Conservation (phyloP, 2,329 filamentous ascomycete genomes). For the Aspergillus fumigatiaffinis region DNA sequence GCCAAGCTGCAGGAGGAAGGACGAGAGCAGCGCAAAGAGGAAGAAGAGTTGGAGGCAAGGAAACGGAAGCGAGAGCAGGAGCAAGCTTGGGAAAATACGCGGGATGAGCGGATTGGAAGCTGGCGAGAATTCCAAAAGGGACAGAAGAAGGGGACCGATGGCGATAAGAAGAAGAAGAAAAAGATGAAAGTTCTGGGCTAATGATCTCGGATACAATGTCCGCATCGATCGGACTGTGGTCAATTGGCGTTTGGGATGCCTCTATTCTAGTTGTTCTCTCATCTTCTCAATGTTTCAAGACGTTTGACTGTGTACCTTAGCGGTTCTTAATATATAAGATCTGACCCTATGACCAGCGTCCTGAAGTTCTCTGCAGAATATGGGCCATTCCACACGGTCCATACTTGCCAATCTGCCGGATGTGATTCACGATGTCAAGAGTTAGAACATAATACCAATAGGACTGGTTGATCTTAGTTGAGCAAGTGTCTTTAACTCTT, state of each 20-base stretch:
- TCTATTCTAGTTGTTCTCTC: background rate
- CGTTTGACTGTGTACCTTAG: background rate
- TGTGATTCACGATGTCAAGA: no score
- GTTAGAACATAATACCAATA: background rate
- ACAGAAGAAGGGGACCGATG: constrained; percentile 51
- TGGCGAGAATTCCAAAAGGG: constrained; percentile 89
- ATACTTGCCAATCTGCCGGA: background rate
- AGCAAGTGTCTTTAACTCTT: background rate
- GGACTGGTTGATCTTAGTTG: background rate
- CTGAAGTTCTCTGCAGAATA: no score
- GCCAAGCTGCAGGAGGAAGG: constrained; percentile 97
- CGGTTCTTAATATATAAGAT: background rate
- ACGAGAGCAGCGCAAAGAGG: constrained; percentile 76
- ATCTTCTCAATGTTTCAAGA: background rate
- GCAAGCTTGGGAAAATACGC: constrained; percentile 88
- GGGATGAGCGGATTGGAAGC: constrained; percentile 86
- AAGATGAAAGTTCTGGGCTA: constrained; percentile 48
- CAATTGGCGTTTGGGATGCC: background rate
- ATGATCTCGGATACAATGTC: constrained; percentile 3
- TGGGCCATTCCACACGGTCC: background rate
- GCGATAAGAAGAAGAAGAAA: constrained; percentile 58
- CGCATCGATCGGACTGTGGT: background rate
- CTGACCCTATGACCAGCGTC: no score
- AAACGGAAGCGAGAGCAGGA: constrained; percentile 90
- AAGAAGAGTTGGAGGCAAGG: constrained; percentile 75